phyloP scores from a whole-genome alignment of 2,329 filamentous ascomycete genomes.

The Apiospora hydei region DNA sequence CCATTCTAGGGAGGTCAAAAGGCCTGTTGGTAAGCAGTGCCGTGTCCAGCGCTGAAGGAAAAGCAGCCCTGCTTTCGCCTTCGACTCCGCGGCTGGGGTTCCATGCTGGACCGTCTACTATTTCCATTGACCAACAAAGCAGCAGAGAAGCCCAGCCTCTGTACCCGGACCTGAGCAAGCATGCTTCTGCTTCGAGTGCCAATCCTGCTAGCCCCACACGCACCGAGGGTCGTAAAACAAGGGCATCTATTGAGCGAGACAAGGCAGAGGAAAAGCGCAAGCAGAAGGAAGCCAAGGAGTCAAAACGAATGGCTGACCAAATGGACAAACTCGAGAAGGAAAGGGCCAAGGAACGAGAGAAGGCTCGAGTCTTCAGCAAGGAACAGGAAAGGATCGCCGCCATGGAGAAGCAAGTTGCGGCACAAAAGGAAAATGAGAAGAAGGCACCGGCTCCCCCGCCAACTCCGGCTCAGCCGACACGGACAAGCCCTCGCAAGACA shows the following conservation, averaged over 20 bases:
- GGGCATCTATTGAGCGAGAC: conserved; percentile 67
- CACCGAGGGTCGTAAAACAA: conserved; percentile 55
- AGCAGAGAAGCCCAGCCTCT: conserved; percentile 44
- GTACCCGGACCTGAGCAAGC: conserved; percentile 56
- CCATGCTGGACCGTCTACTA: conserved; percentile 55
- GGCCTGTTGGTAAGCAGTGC: conserved; percentile 83
- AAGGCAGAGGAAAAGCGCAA: conserved; percentile 68
- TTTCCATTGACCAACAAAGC: conserved; percentile 49
- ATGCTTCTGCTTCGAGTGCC: conserved; percentile 42
- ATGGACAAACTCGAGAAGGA: conserved; percentile 70
- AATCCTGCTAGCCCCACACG: conserved; percentile 51
- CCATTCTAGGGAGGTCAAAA: conserved; percentile 87
- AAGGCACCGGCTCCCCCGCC: conserved; percentile 39
- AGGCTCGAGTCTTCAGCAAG: conserved; percentile 65
- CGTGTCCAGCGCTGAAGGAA: conserved; percentile 68
- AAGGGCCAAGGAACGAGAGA: conserved; percentile 74
- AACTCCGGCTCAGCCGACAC: conserved; percentile 49
- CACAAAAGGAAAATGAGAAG: conserved; percentile 60
- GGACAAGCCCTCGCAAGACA: conserved; percentile 61
- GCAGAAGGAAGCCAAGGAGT: conserved; percentile 67
- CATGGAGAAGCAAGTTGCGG: conserved; percentile 60
- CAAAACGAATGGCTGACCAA: conserved; percentile 66
- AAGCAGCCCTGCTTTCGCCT: conserved; percentile 63
- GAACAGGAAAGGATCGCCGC: conserved; percentile 62
- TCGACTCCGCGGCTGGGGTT: conserved; percentile 55